Base-by-base conservation (phyloP, 129 eudicot species). In the Tanacetum coccineum region DNA sequence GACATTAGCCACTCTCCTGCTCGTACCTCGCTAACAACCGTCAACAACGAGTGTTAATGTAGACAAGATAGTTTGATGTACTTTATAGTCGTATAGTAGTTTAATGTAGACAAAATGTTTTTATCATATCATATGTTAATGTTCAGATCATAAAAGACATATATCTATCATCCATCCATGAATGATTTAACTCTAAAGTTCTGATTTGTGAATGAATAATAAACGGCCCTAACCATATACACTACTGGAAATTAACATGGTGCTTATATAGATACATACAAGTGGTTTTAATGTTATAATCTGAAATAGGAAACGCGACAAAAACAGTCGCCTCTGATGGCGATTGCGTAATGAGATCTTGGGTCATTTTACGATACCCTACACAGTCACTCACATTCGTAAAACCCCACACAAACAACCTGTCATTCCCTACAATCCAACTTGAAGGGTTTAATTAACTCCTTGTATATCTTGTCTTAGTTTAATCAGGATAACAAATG, bases 361-460 rank as follows among this genome's bases (percentile, higher is more conserved):
- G 62, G 68, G 73, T 74, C 73, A 67, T 25, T 57, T 28, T 67
- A 48, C 13, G 40, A 25, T 26, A 32, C 56, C 68, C 69, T 3
- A 9, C 54, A 19, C 13, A 12, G 3, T 7, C 73, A 45, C 57
- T 47, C 18, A 64, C 74, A 13, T 17, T 55, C 50, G 50, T 32
- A 32, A 32, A 32, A 32, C 40, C 40, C 40, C 40, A 32, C 40
- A 32, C 40, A 32, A 32, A 32, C 74, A 67, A 45, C 70, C 79
- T 75, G 79, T 61, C 63, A 67, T 75, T 10, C 48, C 74, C 64
- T 21, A 51, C 64, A 59, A 32, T 60, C 11, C 13, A 57, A 25
- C 14, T 57, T n/a, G 53, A 48, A 60, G 4, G 40, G 40, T 6
- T 32, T 32, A 32, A 32, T 6, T 3, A 32, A 32, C 40, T 6